Evolutionary conservation across 306 rosid genomes (phyloP), one percentile per base, ranked within the genome.

Genomic region (Pachyrhizus erosus): DNA sequence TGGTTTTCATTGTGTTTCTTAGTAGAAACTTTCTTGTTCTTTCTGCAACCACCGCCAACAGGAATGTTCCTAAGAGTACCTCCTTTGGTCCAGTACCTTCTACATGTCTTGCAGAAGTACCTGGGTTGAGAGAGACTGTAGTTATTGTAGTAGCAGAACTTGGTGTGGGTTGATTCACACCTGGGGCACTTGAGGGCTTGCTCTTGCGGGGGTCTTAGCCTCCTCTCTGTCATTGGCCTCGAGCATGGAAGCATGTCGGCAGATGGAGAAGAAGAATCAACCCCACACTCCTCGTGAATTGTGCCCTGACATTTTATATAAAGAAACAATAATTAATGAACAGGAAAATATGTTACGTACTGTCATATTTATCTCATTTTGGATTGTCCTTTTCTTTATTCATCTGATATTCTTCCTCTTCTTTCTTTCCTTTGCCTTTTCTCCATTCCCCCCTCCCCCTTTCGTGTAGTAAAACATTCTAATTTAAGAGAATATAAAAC

Each of bases 21-120:
- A 82, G 91, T 7, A 20, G 96, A 49, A 29, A 89, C 91, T 77
- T 92, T 96, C 82, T 92, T 93, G 92, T 92, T 96, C 92, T 96
- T 96, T 58, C 98, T 75, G 45, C 98, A 96, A 0, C 99, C 97
- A 43, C 99, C 99, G 5, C 99, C 98, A 0, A 96, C 98, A 0
- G 99, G 99, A 48, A 96, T 93, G 93, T 96, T 96, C 24, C 99
- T 82, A 2, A 96, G 97, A 24, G 98, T 96, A 3, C 99, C 99
- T 0, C 99, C 99, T 85, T 93, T 91, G 27, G 99, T 96, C 99
- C 99, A 96, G 81, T 96, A 96, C 91, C 99, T 84, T 33, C 99
- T 80, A 55, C 98, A 96, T 1, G 99, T 88, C 82, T 96, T 96
- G 97, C 99, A 96, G 43, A 96, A 96, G 88, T 96, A 96, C 85